A percentile compares a stretch with the other conserved stretches of the same genome.
Conservation (phyloP, 2,329 filamentous ascomycete genomes). For the Aspergillus tamarii region DNA sequence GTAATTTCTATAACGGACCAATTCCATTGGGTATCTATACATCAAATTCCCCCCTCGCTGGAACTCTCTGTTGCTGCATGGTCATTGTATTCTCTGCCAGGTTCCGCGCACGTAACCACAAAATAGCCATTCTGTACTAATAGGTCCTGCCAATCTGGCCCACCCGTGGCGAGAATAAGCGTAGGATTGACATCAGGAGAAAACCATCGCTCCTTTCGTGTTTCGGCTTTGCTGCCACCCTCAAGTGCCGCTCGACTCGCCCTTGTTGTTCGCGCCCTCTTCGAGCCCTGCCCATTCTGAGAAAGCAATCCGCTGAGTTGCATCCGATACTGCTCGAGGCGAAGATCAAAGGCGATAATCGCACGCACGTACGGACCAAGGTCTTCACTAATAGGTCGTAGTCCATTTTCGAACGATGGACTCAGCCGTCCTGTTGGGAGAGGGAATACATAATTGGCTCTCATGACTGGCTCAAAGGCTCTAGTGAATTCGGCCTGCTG, state of each 20-base stretch:
- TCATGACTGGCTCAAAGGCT: conserved; percentile 58
- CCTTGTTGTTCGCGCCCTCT: conserved; percentile 71
- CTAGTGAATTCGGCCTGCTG: conserved; percentile 46
- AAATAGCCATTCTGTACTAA: conserved; percentile 39
- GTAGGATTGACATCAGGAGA: conserved; percentile 61
- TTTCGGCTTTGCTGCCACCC: conserved; percentile 68
- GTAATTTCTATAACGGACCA: neutral
- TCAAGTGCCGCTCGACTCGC: conserved; percentile 77
- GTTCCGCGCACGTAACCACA: conserved; percentile 25
- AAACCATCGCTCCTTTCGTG: conserved; percentile 75
- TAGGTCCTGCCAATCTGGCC: conserved; percentile 44
- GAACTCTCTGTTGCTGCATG: conserved; percentile 22
- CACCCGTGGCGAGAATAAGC: conserved; percentile 68
- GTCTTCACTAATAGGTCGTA: conserved; percentile 70
- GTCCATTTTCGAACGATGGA: conserved; percentile 76
- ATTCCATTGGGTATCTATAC: conserved; percentile 2
- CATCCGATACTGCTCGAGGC: conserved; percentile 68
- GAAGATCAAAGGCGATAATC: conserved; percentile 77
- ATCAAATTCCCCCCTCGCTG: conserved; percentile 22
- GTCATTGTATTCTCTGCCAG: conserved; percentile 20
- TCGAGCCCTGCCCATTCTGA: conserved; percentile 56
- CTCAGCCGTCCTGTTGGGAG: conserved; percentile 45
- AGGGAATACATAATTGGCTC: conserved; percentile 38
- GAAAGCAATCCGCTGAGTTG: conserved; percentile 65
- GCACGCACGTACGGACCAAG: conserved; percentile 87